Conservation (phyloP, 257 asterid genomes). For the Rubia yunnanensis region DNA sequence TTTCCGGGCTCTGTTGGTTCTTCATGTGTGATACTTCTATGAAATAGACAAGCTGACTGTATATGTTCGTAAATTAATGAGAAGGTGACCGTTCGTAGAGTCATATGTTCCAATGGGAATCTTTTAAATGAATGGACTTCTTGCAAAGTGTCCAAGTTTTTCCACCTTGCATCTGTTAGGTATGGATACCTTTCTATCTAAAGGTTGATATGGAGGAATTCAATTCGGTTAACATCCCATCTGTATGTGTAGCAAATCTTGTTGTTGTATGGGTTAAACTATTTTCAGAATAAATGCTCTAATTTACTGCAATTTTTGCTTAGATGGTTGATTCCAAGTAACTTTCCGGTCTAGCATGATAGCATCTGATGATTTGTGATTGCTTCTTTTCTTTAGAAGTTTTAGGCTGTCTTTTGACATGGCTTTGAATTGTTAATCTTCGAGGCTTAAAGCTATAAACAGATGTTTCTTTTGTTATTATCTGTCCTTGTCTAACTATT, state of each 20-base stretch:
- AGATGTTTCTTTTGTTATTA: not conserved
- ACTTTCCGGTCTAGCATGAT: not conserved
- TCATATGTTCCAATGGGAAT: not conserved
- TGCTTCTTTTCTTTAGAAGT: not conserved
- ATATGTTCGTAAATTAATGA: not conserved
- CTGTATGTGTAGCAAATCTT: not conserved
- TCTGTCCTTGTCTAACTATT: not conserved
- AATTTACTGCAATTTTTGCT: not conserved
- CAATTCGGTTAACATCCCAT: not conserved
- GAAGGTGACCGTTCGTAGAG: slow-evolving; percentile 4
- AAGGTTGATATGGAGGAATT: not conserved
- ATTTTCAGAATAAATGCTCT: not conserved
- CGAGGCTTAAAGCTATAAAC: not conserved
- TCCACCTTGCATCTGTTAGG: not conserved
- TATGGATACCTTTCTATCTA: not conserved
- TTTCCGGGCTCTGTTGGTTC: slow-evolving; percentile 5
- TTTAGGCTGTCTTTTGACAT: not conserved
- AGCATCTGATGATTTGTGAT: not conserved
- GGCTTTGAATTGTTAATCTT: not conserved
- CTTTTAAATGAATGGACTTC: not conserved
- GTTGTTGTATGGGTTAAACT: not conserved
- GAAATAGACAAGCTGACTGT: not conserved
- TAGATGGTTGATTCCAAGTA: not conserved
- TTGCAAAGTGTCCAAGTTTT: not conserved
- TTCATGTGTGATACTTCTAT: not conserved